These are phyloP conservation scores for Trichoderma sp. DNA, from an alignment of 2,329 filamentous ascomycete species.

Conservation along the genomic window DNA sequence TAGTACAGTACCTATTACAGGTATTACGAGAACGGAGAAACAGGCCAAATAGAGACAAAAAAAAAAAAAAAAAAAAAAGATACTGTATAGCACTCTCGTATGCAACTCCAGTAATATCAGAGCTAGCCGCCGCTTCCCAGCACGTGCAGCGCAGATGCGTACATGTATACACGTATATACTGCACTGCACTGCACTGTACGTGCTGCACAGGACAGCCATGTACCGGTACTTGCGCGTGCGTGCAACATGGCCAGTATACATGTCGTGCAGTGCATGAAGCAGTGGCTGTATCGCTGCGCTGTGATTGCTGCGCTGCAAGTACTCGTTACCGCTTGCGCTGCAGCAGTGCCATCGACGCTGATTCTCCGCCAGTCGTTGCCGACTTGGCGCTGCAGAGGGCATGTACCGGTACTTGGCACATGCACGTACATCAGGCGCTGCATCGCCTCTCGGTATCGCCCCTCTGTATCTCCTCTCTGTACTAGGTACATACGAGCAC, in stretches of 20 bases:
- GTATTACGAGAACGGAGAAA: neutral
- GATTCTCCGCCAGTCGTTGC: neutral
- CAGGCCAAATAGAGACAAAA: neutral
- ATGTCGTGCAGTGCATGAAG: conserved; percentile 14
- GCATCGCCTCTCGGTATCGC: neutral
- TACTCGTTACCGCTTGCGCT: neutral
- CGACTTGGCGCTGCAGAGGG: conserved; percentile 1
- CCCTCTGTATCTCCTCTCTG: too few relatives aligned
- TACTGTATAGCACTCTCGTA: neutral
- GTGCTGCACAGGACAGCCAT: neutral
- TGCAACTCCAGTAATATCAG: neutral
- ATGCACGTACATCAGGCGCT: neutral
- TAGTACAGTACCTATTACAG: too few relatives aligned
- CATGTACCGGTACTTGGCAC: neutral
- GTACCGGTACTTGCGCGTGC: neutral
- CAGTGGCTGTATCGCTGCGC: neutral
- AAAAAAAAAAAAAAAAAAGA: neutral
- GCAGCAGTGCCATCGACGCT: neutral
- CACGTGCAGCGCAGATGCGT: conserved; percentile 2
- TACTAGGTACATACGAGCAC: too few relatives aligned
- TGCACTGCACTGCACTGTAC: neutral
- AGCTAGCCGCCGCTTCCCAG: neutral
- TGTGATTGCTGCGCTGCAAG: neutral
- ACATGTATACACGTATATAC: neutral
- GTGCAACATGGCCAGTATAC: neutral